Evolutionary conservation across 176 grass and related monocot species (phyloP).

Genomic region (Thalia dealbata): DNA sequence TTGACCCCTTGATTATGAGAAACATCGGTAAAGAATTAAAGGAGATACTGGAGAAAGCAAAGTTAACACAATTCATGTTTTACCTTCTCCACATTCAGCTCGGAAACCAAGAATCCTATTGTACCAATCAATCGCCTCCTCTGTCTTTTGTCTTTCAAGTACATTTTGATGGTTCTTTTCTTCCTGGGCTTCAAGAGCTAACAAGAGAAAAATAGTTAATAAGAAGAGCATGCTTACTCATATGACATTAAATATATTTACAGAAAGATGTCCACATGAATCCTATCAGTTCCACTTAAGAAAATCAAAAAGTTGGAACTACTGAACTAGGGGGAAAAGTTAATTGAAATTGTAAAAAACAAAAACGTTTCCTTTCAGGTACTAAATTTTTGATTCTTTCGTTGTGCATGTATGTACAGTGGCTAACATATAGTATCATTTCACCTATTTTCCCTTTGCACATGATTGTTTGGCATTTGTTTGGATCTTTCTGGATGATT

Average conservation of each 20-base stretch:
- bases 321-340: too few relatives aligned
- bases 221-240: neutral
- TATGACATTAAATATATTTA: neutral
- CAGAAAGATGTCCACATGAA: neutral
- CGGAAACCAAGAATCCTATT: conserved; percentile 61
- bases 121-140: conserved; percentile 67
- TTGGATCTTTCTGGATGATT: neutral
- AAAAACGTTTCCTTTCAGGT: too few relatives aligned
- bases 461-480: neutral
- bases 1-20: conserved; percentile 38
- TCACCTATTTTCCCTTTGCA: neutral
- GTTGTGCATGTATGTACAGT: too few relatives aligned
- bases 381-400: too few relatives aligned
- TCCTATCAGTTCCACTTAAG: too few relatives aligned
- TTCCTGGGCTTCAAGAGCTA: conserved; percentile 54
- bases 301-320: too few relatives aligned
- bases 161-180: conserved; percentile 28
- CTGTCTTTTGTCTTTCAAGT: conserved; percentile 31
- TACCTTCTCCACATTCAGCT: conserved; percentile 75
- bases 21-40: neutral
- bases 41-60: neutral
- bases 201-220: neutral
- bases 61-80: conserved; percentile 6
- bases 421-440: too few relatives aligned
- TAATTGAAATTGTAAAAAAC: too few relatives aligned